Percentiles rank a stretch among this genome's conserved stretches.
phyloP scores from a whole-genome alignment of 805 yeast species.

The Millerozyma miso region DNA sequence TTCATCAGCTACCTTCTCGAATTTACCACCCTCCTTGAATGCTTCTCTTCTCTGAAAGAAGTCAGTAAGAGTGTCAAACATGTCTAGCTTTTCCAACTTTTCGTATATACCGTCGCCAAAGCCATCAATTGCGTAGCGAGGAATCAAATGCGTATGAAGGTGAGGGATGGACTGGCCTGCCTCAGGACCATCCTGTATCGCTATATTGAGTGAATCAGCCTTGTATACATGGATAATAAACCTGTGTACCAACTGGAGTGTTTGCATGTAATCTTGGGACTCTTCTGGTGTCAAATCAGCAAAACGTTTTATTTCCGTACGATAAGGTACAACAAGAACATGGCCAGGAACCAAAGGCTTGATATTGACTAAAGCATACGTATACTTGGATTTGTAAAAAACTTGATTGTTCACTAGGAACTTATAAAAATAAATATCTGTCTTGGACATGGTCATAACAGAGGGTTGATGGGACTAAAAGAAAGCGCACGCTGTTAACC shows the following conservation, averaged over 20 bases:
- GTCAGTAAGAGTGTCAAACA: constrained; percentile 31
- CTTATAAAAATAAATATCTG: constrained; percentile 44
- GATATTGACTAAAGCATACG: constrained; percentile 85
- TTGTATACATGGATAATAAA: constrained; percentile 64
- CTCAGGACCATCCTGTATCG: constrained; percentile 94
- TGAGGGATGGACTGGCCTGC: constrained; percentile 98
- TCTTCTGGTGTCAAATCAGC: constrained; percentile 72
- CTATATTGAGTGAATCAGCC: constrained; percentile 82
- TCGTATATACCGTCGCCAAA: constrained; percentile 70
- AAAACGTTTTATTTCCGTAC: constrained; percentile 57
- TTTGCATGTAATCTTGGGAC: constrained; percentile 67
- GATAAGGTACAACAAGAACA: constrained; percentile 79
- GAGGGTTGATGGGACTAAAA: too few species aligned
- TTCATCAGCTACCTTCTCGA: constrained; percentile 40
- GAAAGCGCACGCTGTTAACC: too few species aligned
- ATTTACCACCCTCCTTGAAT: constrained; percentile 23
- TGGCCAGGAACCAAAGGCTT: constrained; percentile 95
- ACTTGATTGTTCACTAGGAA: constrained; percentile 58
- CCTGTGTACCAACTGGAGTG: constrained; percentile 66
- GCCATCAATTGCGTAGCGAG: constrained; percentile 60
- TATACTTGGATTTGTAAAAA: constrained; percentile 52
- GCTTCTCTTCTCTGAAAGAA: constrained; percentile 22
- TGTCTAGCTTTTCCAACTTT: constrained; percentile 54
- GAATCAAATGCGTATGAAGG: constrained; percentile 89
- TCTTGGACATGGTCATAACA: constrained; percentile 2